These are phyloP conservation scores for Neospermospora avenae DNA, from an alignment of 2,329 filamentous ascomycete species.

Conservation along the genomic window DNA sequence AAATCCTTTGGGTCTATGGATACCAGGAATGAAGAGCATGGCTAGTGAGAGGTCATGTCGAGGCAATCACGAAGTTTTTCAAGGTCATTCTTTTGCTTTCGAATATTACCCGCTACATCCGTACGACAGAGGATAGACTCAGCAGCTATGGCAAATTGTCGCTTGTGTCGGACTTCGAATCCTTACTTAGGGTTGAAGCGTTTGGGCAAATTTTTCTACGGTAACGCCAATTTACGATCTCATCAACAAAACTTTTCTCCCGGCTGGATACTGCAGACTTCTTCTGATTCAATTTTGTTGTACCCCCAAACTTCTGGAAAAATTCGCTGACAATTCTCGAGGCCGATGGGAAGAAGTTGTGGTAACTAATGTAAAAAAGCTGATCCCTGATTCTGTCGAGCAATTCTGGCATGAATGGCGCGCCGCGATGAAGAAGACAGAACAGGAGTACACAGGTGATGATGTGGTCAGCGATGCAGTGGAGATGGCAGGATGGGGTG, in stretches of 20 bases:
- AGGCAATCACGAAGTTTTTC: no score
- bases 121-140: no score
- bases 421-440: constrained; percentile 45
- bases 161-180: no score
- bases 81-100: no score
- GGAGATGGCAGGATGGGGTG: constrained; percentile 56
- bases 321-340: constrained; percentile 31
- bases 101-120: no score
- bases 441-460: constrained; percentile 43
- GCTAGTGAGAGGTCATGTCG: no score
- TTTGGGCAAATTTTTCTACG: no score
- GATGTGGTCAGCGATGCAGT: constrained; percentile 44
- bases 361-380: constrained; percentile 53
- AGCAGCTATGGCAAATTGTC: no score
- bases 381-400: constrained; percentile 59
- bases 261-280: constrained; percentile 7
- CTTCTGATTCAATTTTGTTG: neutral
- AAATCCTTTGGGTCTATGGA: no score
- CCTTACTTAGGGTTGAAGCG: no score
- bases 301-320: neutral
- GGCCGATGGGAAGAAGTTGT: constrained; percentile 65
- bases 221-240: no score
- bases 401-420: constrained; percentile 50
- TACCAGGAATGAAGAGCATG: no score
- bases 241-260: neutral